Percentiles rank a stretch among this genome's conserved stretches.
Evolutionary conservation across 352 stramenopile genomes (phyloP).

Genomic region (Phytopythium montanum): DNA sequence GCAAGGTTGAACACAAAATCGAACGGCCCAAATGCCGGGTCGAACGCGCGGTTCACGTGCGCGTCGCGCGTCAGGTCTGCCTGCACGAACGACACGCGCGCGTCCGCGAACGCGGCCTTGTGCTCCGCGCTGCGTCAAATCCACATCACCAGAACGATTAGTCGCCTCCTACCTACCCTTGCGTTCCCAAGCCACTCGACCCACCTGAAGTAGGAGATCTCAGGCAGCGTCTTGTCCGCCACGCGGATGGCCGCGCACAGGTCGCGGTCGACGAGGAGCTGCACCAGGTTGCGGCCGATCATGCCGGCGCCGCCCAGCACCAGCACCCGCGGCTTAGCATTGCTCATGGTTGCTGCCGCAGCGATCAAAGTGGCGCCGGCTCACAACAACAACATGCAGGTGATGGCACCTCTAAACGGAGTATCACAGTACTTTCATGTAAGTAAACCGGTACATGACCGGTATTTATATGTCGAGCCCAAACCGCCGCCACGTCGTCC

Average conservation of each 20-base stretch:
- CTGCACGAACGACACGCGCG: constrained; percentile 76
- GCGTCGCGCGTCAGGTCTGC: constrained; percentile 76
- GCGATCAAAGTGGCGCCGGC: no score
- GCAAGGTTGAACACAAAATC: constrained; percentile 86
- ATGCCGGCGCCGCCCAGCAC: constrained; percentile 83
- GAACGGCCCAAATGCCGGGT: constrained; percentile 65
- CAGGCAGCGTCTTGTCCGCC: constrained; percentile 84
- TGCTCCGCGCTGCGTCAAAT: constrained; percentile 47
- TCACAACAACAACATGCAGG: no score
- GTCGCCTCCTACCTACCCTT: no score
- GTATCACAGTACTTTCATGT: no score
- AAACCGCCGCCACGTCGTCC: no score
- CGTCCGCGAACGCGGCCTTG: constrained; percentile 66
- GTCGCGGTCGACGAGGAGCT: constrained; percentile 72
- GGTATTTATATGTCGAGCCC: no score
- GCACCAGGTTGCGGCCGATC: constrained; percentile 87
- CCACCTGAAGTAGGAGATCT: constrained; percentile 84
- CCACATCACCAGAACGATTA: no score
- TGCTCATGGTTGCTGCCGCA: constrained; percentile 1
- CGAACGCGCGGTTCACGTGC: constrained; percentile 76
- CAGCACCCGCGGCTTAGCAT: constrained; percentile 63
- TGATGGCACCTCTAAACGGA: no score
- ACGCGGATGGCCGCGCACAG: constrained; percentile 67
- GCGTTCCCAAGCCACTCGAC: no score
- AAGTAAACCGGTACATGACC: no score